Base-by-base conservation (phyloP, 345 rosid genomes). In the Euphorbia tirucalli region DNA sequence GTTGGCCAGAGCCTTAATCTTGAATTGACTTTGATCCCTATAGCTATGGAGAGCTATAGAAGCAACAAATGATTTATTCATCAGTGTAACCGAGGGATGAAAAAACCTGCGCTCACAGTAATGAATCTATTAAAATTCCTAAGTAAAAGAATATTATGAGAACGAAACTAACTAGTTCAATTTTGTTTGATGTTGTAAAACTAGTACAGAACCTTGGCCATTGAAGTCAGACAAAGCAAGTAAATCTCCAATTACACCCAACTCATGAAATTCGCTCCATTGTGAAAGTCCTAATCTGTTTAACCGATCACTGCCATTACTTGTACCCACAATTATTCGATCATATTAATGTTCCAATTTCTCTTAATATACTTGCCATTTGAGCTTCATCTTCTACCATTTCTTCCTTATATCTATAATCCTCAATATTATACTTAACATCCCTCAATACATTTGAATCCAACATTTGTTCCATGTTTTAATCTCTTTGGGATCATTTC, bases 251-350 rank as follows among this genome's bases (percentile, higher is more conserved):
- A 89, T 24, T 19, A 84, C 16, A 28, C 91, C 95, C 30, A 89
- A 77, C 69, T 91, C 93, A 0, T 90, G 86, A 66, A 80, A 77
- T 68, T 91, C 97, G 61, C 78, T 85, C 95, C 90, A 87, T 75
- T 83, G 74, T 1, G 30, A 73, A 27, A 89, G 80, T 0, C 95
- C 95, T 0, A 55, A 28, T 6, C 81, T 83, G 52, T 85, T 83
- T 11, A 70, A 52, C 5, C 55, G 69, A 2, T 68, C 68, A 1
- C 77, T 48, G 0, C 80, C 80, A 11, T 75, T 65, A 28, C 84
- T 76, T 72, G 87, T 81, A 44, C 97, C 97, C 1, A 84, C 85
- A 1, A 91, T 74, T 31, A 89, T 69, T 27, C 87, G 77, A 49
- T 91, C 81, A 22, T 69, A 78, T 1, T 69, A 79, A 27, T 65